Evolutionary conservation across 495 filamentous ascomycete species (phyloP).

Genomic region (Neurospora terricola): DNA sequence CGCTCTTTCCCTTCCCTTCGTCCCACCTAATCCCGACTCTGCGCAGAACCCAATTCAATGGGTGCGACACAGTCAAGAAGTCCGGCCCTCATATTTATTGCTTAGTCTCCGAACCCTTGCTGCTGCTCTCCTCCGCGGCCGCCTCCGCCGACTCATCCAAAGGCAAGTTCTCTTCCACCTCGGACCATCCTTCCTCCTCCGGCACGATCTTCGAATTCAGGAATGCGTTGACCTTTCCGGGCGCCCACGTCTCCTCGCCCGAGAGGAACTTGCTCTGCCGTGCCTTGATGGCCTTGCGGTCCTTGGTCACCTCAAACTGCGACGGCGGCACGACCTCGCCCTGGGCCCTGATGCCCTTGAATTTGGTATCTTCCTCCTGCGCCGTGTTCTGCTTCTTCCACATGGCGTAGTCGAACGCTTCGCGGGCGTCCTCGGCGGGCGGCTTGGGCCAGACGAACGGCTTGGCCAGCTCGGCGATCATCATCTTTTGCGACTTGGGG

Average conservation of each 20-base stretch:
- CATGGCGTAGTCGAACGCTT: constrained; percentile 21
- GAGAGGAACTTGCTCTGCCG: constrained; percentile 23
- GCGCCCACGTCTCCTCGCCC: constrained; percentile 27
- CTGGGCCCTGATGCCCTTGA: constrained; percentile 16
- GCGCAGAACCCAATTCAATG: not conserved
- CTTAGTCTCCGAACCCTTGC: not conserved
- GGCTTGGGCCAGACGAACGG: constrained; percentile 76
- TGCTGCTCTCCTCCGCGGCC: constrained; percentile 5
- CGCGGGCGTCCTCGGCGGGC: constrained; percentile 41
- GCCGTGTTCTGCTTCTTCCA: constrained; percentile 11
- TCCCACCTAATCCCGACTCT: not conserved
- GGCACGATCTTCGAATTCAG: constrained; percentile 24
- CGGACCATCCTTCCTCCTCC: constrained; percentile 22
- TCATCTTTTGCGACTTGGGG: constrained; percentile 66
- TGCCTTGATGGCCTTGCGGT: constrained; percentile 17
- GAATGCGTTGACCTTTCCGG: constrained; percentile 37
- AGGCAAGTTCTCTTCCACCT: constrained; percentile 15
- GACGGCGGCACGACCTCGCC: constrained; percentile 16
- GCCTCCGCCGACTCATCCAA: constrained; percentile 7
- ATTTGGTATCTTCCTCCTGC: constrained; percentile 35
- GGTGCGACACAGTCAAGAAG: not conserved
- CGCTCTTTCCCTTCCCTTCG: not conserved
- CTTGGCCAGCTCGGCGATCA: constrained; percentile 76
- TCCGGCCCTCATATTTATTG: not conserved
- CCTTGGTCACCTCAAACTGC: constrained; percentile 6